Conservation (phyloP, 352 stramenopile species). For the Phytophthora pistaciae region DNA sequence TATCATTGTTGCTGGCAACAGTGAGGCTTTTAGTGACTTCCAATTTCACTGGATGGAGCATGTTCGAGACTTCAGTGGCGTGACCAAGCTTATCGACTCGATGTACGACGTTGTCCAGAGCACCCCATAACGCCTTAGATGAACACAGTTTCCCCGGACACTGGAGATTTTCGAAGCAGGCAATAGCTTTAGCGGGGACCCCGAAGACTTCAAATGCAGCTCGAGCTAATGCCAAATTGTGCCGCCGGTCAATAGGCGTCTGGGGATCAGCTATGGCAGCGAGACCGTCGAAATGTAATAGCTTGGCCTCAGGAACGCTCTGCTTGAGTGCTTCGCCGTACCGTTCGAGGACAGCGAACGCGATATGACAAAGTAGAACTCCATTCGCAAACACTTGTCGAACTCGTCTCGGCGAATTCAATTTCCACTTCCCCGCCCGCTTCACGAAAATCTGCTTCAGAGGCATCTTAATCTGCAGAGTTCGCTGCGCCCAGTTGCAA, state of each 20-base stretch:
- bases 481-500: slow-evolving; percentile 20
- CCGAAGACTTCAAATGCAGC: slow-evolving; percentile 23
- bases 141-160: slow-evolving; percentile 4
- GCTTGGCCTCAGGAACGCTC: neutral
- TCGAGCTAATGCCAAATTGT: slow-evolving; percentile 25
- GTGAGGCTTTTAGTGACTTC: neutral
- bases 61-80: neutral
- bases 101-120: slow-evolving; percentile 21
- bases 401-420: slow-evolving; percentile 10
- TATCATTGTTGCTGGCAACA: neutral
- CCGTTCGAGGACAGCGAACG: slow-evolving; percentile 24
- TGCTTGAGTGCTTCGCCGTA: slow-evolving; percentile 11
- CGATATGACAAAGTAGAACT: slow-evolving; percentile 49
- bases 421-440: slow-evolving; percentile 4
- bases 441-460: slow-evolving; percentile 27
- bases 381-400: slow-evolving; percentile 40
- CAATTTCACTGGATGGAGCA: neutral
- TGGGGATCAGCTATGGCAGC: slow-evolving; percentile 1
- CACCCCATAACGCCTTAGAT: slow-evolving; percentile 20
- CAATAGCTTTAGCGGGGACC: slow-evolving; percentile 15
- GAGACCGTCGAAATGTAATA: neutral
- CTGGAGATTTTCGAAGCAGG: slow-evolving; percentile 18
- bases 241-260: slow-evolving; percentile 15
- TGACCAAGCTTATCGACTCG: slow-evolving; percentile 5
- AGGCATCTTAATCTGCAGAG: slow-evolving; percentile 23